A percentile compares a stretch with the other conserved stretches of the same genome.
These are phyloP conservation scores for Pythium diclinum DNA, from an alignment of 352 stramenopile species.

Conservation along the genomic window DNA sequence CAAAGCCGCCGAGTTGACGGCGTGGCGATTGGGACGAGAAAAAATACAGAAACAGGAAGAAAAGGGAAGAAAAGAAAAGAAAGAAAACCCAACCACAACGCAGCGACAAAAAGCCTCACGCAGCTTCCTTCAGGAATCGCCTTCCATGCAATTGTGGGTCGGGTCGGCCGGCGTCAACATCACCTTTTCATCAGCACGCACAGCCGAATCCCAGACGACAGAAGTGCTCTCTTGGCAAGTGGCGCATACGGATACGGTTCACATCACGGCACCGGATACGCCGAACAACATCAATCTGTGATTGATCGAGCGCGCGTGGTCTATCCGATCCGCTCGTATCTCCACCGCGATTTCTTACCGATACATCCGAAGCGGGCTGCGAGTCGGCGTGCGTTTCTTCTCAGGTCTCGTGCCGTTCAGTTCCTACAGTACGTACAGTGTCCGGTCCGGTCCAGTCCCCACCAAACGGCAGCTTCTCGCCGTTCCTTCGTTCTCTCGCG, in stretches of 20 bases:
- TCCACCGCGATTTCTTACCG: constrained; percentile 1
- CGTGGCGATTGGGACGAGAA: constrained; percentile 3
- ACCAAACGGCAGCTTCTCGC: constrained; percentile 1
- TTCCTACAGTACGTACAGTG: not conserved
- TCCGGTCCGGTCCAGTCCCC: not conserved
- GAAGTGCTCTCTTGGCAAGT: not conserved
- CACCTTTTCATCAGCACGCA: not conserved
- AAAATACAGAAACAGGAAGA: constrained; percentile 23
- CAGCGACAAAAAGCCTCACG: not conserved
- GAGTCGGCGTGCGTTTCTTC: constrained; percentile 3
- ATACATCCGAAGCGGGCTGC: not conserved
- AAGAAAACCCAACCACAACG: constrained; percentile 19
- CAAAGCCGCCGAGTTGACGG: not conserved
- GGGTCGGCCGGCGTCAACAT: not conserved
- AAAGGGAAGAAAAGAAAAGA: constrained; percentile 19
- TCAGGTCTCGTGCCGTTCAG: not conserved
- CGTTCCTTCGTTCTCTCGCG: constrained; percentile 9
- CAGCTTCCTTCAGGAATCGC: not conserved
- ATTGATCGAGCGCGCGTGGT: not conserved
- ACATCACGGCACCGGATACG: not conserved
- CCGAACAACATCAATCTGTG: not conserved
- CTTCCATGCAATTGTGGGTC: not conserved
- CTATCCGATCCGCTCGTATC: constrained; percentile 1
- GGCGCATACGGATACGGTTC: constrained; percentile 4
- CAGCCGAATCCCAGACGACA: not conserved